Percentiles rank a stretch among this genome's conserved stretches.
These are phyloP conservation scores for Elymus sibiricus DNA, from an alignment of 176 grass and related monocot species.

Conservation along the genomic window DNA sequence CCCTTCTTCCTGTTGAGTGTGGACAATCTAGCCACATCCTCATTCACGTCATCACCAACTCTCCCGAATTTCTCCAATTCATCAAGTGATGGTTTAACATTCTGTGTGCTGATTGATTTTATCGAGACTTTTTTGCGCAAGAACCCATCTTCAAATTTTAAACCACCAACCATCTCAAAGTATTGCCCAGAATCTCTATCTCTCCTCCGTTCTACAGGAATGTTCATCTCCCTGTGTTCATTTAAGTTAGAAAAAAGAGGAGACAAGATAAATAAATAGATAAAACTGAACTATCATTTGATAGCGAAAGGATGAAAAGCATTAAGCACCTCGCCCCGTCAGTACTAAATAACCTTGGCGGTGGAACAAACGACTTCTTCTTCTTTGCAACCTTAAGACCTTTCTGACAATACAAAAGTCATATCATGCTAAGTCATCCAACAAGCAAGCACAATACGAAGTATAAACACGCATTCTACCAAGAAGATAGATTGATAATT, in stretches of 20 bases:
- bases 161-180: constrained; percentile 60
- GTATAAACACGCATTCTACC: not conserved
- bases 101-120: constrained; percentile 60
- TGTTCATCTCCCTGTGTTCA: constrained; percentile 59
- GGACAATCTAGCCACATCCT: constrained; percentile 65
- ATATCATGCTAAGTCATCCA: constrained; percentile 4
- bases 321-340: constrained; percentile 61
- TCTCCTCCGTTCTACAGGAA: constrained; percentile 56
- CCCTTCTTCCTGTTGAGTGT: constrained; percentile 81
- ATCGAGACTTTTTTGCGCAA: constrained; percentile 74
- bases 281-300: not conserved
- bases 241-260: constrained; percentile 24
- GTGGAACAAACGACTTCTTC: constrained; percentile 80
- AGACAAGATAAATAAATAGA: constrained; percentile 8
- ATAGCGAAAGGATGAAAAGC: constrained; percentile 22
- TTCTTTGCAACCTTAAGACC: constrained; percentile 56
- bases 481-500: not conserved
- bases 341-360: constrained; percentile 69
- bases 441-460: not conserved
- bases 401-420: constrained; percentile 48
- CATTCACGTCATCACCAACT: constrained; percentile 65
- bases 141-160: constrained; percentile 86
- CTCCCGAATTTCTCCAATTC: constrained; percentile 83
- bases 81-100: constrained; percentile 71
- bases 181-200: constrained; percentile 65